phyloP scores from a whole-genome alignment of 306 rosid genomes.

The Lithocarpus polystachyus region DNA sequence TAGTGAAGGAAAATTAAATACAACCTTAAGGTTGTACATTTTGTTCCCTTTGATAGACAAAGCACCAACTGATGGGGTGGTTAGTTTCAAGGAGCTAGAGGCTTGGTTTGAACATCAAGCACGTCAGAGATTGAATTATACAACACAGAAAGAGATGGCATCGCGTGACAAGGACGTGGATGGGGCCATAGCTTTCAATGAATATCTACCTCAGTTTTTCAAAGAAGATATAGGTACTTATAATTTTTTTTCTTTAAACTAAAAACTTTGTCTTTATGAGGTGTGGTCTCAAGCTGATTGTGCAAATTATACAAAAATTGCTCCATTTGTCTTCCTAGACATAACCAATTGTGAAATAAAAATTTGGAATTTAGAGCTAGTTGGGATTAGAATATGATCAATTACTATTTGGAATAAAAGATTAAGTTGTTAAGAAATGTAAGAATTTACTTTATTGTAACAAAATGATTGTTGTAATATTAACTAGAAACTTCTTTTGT shows the following conservation, averaged over 20 bases:
- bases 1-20: slow-evolving; percentile 44
- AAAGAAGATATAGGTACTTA: slow-evolving; percentile 45
- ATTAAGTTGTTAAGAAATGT: not conserved
- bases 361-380: not conserved
- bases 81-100: slow-evolving; percentile 45
- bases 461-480: too few species aligned
- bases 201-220: slow-evolving; percentile 64
- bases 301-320: too few species aligned
- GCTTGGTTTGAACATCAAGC: slow-evolving; percentile 53
- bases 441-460: too few species aligned
- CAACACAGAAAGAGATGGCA: slow-evolving; percentile 38
- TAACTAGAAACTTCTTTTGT: too few species aligned
- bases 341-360: too few species aligned
- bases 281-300: too few species aligned
- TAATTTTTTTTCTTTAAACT: too few species aligned
- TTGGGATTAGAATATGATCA: not conserved
- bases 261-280: too few species aligned
- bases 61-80: slow-evolving; percentile 45
- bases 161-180: slow-evolving; percentile 52
- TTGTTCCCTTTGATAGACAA: slow-evolving; percentile 69
- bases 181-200: slow-evolving; percentile 49
- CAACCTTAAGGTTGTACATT: slow-evolving; percentile 52
- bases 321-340: too few species aligned
- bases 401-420: not conserved
- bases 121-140: slow-evolving; percentile 38